A percentile compares a stretch with the other conserved stretches of the same genome.
phyloP scores from a whole-genome alignment of 371 early-diverging fungal species.

The Entomophthora muscae region DNA sequence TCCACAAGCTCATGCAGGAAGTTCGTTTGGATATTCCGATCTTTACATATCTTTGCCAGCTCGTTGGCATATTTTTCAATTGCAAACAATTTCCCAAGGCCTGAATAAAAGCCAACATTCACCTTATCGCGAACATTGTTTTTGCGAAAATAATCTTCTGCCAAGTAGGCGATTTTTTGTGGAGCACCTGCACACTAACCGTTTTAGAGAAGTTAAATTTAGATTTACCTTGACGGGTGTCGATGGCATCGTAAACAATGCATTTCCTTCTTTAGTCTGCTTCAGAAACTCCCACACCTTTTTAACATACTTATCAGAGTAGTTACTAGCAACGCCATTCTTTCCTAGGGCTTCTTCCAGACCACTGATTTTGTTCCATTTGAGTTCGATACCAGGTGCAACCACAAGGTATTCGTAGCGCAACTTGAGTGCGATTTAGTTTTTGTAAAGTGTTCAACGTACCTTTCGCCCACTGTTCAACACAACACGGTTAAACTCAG shows the following conservation, averaged over 20 bases:
- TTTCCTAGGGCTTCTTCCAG: slow-evolving; percentile 56
- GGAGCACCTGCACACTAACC: slow-evolving; percentile 75
- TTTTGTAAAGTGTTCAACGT: slow-evolving; percentile 1
- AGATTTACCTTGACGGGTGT: slow-evolving; percentile 53
- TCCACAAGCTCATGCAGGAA: slow-evolving; percentile 50
- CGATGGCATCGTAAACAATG: slow-evolving; percentile 77
- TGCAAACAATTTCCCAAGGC: slow-evolving; percentile 69
- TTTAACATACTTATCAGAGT: slow-evolving; percentile 51
- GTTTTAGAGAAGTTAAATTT: not conserved
- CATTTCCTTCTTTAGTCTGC: slow-evolving; percentile 61
- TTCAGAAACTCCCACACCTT: slow-evolving; percentile 55
- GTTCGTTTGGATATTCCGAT: slow-evolving; percentile 49
- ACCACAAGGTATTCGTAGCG: slow-evolving; percentile 77
- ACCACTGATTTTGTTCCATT: slow-evolving; percentile 65
- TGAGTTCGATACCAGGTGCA: slow-evolving; percentile 65
- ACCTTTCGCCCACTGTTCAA: slow-evolving; percentile 44
- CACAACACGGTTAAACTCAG: slow-evolving; percentile 43
- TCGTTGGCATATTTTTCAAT: slow-evolving; percentile 68
- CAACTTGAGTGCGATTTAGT: slow-evolving; percentile 12
- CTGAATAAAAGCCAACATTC: slow-evolving; percentile 52
- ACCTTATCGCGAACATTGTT: slow-evolving; percentile 47
- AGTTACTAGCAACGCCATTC: slow-evolving; percentile 69
- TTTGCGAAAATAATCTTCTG: slow-evolving; percentile 63
- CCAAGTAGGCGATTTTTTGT: slow-evolving; percentile 76
- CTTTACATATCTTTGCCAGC: slow-evolving; percentile 42